Percentiles rank a stretch among this genome's conserved stretches.
phyloP scores from a whole-genome alignment of 2,329 filamentous ascomycete species.

The Aureobasidium melanogenum region DNA sequence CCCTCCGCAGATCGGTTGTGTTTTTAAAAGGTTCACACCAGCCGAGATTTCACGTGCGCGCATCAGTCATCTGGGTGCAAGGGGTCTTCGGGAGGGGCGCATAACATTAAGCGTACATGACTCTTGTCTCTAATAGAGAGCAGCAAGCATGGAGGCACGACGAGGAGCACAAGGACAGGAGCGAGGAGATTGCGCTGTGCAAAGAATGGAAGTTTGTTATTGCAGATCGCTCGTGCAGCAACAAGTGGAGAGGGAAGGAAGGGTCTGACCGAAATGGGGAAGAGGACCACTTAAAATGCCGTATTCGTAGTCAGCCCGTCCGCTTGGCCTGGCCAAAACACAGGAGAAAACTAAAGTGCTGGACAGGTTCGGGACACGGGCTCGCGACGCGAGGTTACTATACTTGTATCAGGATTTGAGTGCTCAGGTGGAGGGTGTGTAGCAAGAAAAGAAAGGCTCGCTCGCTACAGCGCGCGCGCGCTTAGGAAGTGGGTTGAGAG shows the following conservation, averaged over 20 bases:
- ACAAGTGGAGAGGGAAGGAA: slow-evolving; percentile 9
- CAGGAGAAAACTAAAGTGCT: slow-evolving; percentile 7
- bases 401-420: not conserved
- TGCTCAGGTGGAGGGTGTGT: not conserved
- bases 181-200: not conserved
- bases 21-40: not conserved
- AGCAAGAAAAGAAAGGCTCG: not conserved
- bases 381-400: not conserved
- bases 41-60: not conserved
- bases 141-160: not conserved
- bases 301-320: not conserved
- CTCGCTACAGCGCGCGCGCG: not conserved
- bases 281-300: not conserved
- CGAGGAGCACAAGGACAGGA: not conserved
- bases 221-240: slow-evolving; percentile 2
- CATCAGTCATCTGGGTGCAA: not conserved
- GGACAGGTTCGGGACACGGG: slow-evolving; percentile 1
- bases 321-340: slow-evolving; percentile 10
- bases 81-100: not conserved
- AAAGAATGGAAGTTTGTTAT: slow-evolving; percentile 7
- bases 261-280: not conserved
- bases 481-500: not conserved
- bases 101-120: not conserved
- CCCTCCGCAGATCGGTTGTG: slow-evolving; percentile 7
- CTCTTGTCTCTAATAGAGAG: slow-evolving; percentile 1